phyloP scores from a whole-genome alignment of 441 rosid genomes.

The Capsella rubella region DNA sequence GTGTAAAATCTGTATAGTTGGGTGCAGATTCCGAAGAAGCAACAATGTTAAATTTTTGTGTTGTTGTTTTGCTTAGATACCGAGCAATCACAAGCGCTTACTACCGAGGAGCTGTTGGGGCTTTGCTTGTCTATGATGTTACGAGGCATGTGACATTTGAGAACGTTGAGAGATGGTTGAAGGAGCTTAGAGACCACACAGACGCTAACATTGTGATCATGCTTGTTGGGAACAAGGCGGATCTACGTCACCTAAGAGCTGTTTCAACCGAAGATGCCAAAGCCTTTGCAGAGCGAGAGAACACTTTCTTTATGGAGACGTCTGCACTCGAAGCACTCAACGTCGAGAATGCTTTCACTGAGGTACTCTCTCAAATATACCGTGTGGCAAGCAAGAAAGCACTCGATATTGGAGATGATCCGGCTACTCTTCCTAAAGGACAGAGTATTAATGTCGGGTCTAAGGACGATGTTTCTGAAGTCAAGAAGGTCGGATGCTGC shows the following conservation, averaged over 20 bases:
- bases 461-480: constrained; percentile 67
- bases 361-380: constrained; percentile 64
- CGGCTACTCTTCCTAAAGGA: constrained; percentile 60
- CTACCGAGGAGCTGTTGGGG: constrained; percentile 66
- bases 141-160: constrained; percentile 63
- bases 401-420: constrained; percentile 56
- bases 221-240: constrained; percentile 70
- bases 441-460: constrained; percentile 60
- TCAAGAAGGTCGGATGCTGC: constrained; percentile 66
- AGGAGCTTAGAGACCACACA: constrained; percentile 63
- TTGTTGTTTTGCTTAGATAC: constrained; percentile 44
- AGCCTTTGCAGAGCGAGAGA: constrained; percentile 51
- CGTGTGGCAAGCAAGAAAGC: constrained; percentile 63
- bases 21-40: neutral
- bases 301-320: constrained; percentile 57
- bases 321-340: constrained; percentile 70
- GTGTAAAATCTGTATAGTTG: neutral
- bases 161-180: constrained; percentile 65
- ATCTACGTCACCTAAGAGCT: constrained; percentile 64
- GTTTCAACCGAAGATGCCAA: constrained; percentile 64
- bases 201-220: constrained; percentile 60
- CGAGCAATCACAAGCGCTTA: constrained; percentile 69
- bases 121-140: constrained; percentile 62
- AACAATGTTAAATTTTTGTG: neutral
- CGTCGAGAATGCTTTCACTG: constrained; percentile 67